These are phyloP conservation scores for Fusarium drepaniforme DNA, from an alignment of 2,329 filamentous ascomycete genomes.

Conservation along the genomic window DNA sequence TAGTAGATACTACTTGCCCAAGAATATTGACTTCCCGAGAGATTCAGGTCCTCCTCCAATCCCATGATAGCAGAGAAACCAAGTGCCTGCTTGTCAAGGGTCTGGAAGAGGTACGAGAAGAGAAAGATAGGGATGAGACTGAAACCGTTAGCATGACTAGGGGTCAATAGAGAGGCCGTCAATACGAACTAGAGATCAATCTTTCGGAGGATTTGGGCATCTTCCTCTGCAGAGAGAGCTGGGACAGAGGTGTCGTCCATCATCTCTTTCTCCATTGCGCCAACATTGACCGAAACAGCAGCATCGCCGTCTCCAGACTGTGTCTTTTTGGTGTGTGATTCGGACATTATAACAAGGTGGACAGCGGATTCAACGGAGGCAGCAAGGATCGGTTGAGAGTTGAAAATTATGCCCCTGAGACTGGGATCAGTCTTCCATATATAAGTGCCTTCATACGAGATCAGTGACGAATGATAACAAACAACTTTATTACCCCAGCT, in stretches of 20 bases:
- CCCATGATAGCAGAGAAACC: conserved; percentile 64
- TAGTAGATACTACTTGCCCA: conserved; percentile 65
- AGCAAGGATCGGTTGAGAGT: neutral
- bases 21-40: conserved; percentile 63
- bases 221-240: neutral
- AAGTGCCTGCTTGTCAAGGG: conserved; percentile 69
- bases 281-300: neutral
- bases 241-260: neutral
- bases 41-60: conserved; percentile 57
- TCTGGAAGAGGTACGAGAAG: conserved; percentile 70
- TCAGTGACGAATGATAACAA: neutral
- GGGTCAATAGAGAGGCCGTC: neutral
- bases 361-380: neutral
- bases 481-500: neutral
- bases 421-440: neutral
- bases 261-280: neutral
- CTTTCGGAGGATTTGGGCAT: neutral
- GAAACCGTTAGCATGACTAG: neutral
- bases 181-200: neutral
- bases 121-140: conserved; percentile 60
- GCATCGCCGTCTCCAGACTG: neutral
- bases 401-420: neutral
- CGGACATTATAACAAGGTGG: neutral
- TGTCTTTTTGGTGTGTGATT: neutral
- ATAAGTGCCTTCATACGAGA: neutral